Base-by-base conservation (phyloP, 2,329 filamentous ascomycete genomes). In the Curvularia sp. region DNA sequence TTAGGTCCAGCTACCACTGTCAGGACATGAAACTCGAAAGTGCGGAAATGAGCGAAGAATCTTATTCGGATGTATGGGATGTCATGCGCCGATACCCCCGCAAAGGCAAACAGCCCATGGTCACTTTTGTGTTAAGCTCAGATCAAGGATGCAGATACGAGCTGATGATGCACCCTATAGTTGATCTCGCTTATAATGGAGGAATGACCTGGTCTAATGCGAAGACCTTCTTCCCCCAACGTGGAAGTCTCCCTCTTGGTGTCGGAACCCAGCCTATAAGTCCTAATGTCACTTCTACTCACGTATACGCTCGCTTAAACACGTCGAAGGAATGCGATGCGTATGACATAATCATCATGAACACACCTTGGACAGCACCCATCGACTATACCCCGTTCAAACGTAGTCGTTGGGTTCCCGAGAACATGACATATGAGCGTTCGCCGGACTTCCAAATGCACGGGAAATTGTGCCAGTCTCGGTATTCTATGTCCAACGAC, bases 51-150 rank as follows among this genome's bases (percentile, higher is more conserved):
- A 33, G 31, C 9, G 31, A 33, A 10, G 31, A 33, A 15, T 10
- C 31, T 5, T 33, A 33, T 13, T 33, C 31, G 10, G 31, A 33
- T 1, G 53, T 44, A 9, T 58, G 61, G 7, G 35, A 38, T 24
- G 24, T 54, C 10, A 43, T 49, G n/a, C n/a, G 43, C 10, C 46
- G 55, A 8, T 51, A 53, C 3, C 60, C 60, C 0, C 59, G 49
- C 22, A 66, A 64, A 20, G 64, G 65, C 7, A 61, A 55, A 5
- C 38, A 62, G 30, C 53, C 63, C 5, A 67, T 67, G 63, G 60
- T 64, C 0, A 43, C 47, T 8, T 67, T 62, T 41, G 56, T 57
- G 1, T 33, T 69, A 26, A 53, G 31, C 31, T 33, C 31, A 33
- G 31, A 33, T 13, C 31, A 33, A 15, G 31, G 31, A 13, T 33